Evolutionary conservation across 2,329 filamentous ascomycete species (phyloP), one percentile per base, ranked within the genome.

Genomic region (Chrysosporium keratinophilum): DNA sequence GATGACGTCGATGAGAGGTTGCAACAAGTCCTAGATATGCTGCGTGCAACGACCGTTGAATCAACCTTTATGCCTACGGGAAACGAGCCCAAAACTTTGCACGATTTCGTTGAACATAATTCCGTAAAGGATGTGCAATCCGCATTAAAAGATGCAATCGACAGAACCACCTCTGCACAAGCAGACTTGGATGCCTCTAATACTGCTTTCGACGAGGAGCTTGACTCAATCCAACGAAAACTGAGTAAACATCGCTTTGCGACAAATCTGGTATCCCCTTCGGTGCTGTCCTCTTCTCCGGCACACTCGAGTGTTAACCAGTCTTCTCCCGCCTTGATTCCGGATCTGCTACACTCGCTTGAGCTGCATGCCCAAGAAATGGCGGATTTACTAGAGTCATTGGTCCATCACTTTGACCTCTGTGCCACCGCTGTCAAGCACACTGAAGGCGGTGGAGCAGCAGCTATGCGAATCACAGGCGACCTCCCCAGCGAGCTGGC

Each of bases 391-490:
- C 79, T 97, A 1, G 80, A 88, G 54, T 88, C 85, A 0, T 74
- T 97, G 3, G 89, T 88, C 6, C 81, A 79, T 23, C 91, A 97
- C 70, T 96, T 95, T 66, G 91, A 97, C 67, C 81, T 95, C 59
- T 96, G 91, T 67, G 87, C 95, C 12, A 91, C 85, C 0, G 91
- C 91, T 0, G 84, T 96, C 42, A 87, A 89, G 56, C 88, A 91
- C 49, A 96, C 90, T 2, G 89, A 95, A 71, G 86, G 85, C 31
- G 86, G 84, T 4, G 82, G 82, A 4, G 74, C 83, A 44, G 85
- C 84, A 5, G 80, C 83, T 10, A 78, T 80, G 49, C 84, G 81
- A 58, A 84, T 75, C 41, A 70, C 82, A 0, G 84, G 83, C 42
- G 84, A 87, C 60, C 78, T 78, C 31, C 73, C 74, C 39, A 68